Conservation (phyloP, 1,284 basidiomycete species). For the Leccinum solheimii region DNA sequence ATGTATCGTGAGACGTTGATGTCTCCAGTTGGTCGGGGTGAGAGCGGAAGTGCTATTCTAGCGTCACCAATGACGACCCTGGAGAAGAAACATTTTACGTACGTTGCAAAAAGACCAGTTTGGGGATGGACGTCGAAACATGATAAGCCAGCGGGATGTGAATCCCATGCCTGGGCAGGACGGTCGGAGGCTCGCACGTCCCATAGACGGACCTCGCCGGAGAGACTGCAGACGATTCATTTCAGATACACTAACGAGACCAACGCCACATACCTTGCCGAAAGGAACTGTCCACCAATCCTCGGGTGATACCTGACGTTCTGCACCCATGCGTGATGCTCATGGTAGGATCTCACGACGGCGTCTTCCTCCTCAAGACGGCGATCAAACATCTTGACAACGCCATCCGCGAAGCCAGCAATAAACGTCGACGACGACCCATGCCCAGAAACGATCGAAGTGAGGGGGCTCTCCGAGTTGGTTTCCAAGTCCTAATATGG, state of each 20-base stretch:
- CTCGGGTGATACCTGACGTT: constrained; percentile 86
- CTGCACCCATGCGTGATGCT: constrained; percentile 91
- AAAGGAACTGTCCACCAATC: constrained; percentile 74
- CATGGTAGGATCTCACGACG: constrained; percentile 80
- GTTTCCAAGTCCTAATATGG: constrained; percentile 78
- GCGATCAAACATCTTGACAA: constrained; percentile 89
- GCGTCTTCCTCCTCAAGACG: constrained; percentile 82
- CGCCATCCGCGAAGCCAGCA: constrained; percentile 92
- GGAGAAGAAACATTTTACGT: constrained; percentile 36
- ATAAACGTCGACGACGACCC: constrained; percentile 81
- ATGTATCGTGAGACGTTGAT: constrained; percentile 62
- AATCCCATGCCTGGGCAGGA: constrained; percentile 65
- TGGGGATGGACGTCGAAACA: constrained; percentile 88
- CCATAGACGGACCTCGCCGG: constrained; percentile 92
- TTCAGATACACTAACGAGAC: neutral
- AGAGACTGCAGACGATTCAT: constrained; percentile 54
- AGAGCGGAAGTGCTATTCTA: constrained; percentile 60
- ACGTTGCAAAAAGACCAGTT: constrained; percentile 87
- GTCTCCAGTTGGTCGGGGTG: constrained; percentile 56
- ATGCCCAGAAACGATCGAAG: constrained; percentile 80
- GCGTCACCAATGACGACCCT: constrained; percentile 2
- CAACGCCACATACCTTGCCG: constrained; percentile 68
- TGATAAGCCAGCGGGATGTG: constrained; percentile 74
- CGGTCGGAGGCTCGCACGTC: constrained; percentile 76
- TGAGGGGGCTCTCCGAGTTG: constrained; percentile 87